These are phyloP conservation scores for Xylaria multiplex DNA, from an alignment of 2,329 filamentous ascomycete species.

Conservation along the genomic window DNA sequence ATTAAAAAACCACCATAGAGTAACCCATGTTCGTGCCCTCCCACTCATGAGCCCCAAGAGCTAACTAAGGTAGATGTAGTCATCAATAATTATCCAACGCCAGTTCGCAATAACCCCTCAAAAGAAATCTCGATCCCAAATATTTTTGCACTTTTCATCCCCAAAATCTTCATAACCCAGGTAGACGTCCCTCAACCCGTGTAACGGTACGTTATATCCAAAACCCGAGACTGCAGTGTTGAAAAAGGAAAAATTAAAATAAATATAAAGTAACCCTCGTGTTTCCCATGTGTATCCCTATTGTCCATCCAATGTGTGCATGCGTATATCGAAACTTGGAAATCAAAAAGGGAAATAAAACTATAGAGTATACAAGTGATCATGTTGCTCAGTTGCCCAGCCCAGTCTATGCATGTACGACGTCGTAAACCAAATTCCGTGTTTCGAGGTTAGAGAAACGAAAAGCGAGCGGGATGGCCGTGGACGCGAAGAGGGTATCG, in stretches of 20 bases:
- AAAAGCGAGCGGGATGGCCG: conserved; percentile 1
- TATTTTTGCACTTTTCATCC: conserved; percentile 18
- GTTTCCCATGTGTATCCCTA: conserved; percentile 18
- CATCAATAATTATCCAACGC: conserved; percentile 29
- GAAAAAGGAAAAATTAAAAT: conserved; percentile 1
- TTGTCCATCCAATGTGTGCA: conserved; percentile 16
- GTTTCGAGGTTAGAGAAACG: conserved; percentile 14
- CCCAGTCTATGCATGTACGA: conserved; percentile 35
- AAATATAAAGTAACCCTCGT: conserved; percentile 9
- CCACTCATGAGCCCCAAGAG: neutral
- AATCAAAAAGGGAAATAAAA: conserved; percentile 9
- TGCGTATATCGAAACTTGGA: conserved; percentile 10
- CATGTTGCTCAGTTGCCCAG: conserved; percentile 32
- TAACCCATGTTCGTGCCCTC: conserved; percentile 13
- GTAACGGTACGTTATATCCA: conserved; percentile 7
- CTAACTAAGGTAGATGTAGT: conserved; percentile 8
- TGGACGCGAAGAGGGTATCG: conserved; percentile 30
- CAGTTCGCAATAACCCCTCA: conserved; percentile 16
- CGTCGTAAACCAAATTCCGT: conserved; percentile 29
- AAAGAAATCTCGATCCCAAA: conserved; percentile 5
- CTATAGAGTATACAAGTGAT: conserved; percentile 18
- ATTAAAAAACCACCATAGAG: conserved; percentile 7
- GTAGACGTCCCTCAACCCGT: conserved; percentile 5
- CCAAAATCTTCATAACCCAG: conserved; percentile 4
- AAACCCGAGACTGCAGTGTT: neutral